Conservation (phyloP, 2,329 filamentous ascomycete species). For the Phialocephala sp. region DNA sequence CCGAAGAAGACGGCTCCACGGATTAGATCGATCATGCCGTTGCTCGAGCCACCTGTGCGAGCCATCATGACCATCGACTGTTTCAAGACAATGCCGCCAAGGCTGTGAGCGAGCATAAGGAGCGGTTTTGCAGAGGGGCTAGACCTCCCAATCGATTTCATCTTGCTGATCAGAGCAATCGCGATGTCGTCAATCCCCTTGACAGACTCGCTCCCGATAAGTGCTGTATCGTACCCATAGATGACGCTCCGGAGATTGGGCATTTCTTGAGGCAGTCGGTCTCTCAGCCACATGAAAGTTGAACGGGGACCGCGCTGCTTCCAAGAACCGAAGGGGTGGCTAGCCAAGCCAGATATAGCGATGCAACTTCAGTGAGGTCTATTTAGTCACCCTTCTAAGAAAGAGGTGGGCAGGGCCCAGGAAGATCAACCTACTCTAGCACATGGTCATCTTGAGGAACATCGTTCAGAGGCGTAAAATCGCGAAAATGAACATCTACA, state of each 20-base stretch:
- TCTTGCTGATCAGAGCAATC: neutral
- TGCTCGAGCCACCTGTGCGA: neutral
- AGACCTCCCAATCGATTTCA: neutral
- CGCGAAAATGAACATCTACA: neutral
- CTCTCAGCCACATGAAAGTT: neutral
- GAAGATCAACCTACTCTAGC: neutral
- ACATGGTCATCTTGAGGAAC: neutral
- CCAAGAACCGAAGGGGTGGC: neutral
- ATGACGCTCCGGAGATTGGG: neutral
- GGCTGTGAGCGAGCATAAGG: conserved; percentile 10
- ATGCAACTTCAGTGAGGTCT: neutral
- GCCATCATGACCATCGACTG: conserved; percentile 6
- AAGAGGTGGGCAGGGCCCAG: neutral
- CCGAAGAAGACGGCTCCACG: conserved; percentile 2
- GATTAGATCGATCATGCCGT: conserved; percentile 3
- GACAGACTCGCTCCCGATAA: neutral
- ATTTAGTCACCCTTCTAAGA: neutral
- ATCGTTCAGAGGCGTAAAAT: neutral
- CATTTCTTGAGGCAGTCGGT: neutral
- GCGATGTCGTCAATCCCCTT: neutral
- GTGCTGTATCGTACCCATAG: neutral
- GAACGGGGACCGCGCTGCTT: neutral
- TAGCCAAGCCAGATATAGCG: neutral
- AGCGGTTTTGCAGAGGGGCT: neutral
- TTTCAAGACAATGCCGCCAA: conserved; percentile 15